phyloP scores from a whole-genome alignment of 202 grass and related monocot species.

The Eragrostis tef region DNA sequence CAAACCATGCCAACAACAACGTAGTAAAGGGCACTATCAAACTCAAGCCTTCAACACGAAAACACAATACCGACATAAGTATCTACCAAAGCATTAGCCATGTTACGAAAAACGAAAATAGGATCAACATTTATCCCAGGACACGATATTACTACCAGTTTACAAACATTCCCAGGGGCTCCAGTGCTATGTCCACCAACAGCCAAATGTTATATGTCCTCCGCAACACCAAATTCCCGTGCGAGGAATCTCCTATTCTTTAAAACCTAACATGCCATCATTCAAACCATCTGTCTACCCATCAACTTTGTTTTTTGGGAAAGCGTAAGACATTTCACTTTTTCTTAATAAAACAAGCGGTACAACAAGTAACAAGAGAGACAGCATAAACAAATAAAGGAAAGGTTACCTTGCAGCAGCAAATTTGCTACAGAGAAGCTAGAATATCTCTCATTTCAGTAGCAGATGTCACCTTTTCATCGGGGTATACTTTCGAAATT shows the following conservation, averaged over 20 bases:
- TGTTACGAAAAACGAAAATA: too few species aligned
- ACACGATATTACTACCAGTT: neutral
- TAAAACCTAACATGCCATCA: neutral
- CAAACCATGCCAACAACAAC: neutral
- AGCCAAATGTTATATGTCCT: neutral
- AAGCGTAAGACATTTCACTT: neutral
- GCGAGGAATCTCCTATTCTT: neutral
- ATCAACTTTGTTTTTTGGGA: neutral
- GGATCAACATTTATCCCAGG: neutral
- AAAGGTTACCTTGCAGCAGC: constrained; percentile 41
- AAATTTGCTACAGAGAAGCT: constrained; percentile 54
- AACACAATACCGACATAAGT: neutral
- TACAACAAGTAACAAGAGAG: neutral
- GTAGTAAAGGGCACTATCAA: neutral
- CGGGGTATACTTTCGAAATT: constrained; percentile 92
- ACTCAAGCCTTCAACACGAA: neutral
- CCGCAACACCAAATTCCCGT: neutral
- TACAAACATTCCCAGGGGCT: neutral
- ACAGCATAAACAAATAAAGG: neutral
- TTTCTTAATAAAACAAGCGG: neutral
- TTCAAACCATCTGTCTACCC: neutral
- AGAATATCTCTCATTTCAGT: constrained; percentile 75
- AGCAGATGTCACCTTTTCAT: constrained; percentile 68
- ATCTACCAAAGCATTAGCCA: too few species aligned
- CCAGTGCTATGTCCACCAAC: too few species aligned